These are phyloP conservation scores for Amphirosellinia nigrospora DNA, from an alignment of 495 filamentous ascomycete species.

Conservation along the genomic window DNA sequence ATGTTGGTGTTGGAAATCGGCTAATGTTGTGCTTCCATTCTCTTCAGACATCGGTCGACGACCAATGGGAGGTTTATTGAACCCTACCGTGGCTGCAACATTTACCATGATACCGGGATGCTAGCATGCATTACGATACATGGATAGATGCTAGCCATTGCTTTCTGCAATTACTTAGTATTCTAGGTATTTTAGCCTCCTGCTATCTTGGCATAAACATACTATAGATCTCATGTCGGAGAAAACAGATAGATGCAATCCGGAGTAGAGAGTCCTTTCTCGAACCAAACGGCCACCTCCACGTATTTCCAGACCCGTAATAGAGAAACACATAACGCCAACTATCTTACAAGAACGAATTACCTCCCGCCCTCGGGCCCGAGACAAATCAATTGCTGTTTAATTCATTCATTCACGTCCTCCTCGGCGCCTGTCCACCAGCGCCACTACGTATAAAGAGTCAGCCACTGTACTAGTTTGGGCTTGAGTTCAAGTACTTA, in stretches of 20 bases:
- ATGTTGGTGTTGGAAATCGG: neutral
- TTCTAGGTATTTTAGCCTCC: neutral
- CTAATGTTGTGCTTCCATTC: neutral
- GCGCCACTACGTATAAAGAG: conserved; percentile 11
- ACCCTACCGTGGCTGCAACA: neutral
- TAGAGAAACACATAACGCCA: neutral
- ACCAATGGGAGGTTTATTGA: neutral
- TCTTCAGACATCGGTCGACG: neutral
- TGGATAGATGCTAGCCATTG: neutral
- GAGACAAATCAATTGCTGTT: conserved; percentile 32
- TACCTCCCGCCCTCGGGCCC: neutral
- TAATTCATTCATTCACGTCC: neutral
- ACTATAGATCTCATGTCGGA: neutral
- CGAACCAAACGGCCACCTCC: neutral
- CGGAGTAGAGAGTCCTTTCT: neutral
- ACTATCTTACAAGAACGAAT: neutral
- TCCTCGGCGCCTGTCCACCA: conserved; percentile 15
- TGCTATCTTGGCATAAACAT: neutral
- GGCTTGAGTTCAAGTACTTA: conserved; percentile 27
- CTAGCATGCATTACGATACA: neutral
- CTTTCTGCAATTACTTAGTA: neutral
- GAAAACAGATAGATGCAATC: neutral
- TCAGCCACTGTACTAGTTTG: neutral
- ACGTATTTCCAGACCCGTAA: neutral
- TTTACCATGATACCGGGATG: neutral